phyloP scores from a whole-genome alignment of 2,329 filamentous ascomycete genomes.

The Xylaria sp. region DNA sequence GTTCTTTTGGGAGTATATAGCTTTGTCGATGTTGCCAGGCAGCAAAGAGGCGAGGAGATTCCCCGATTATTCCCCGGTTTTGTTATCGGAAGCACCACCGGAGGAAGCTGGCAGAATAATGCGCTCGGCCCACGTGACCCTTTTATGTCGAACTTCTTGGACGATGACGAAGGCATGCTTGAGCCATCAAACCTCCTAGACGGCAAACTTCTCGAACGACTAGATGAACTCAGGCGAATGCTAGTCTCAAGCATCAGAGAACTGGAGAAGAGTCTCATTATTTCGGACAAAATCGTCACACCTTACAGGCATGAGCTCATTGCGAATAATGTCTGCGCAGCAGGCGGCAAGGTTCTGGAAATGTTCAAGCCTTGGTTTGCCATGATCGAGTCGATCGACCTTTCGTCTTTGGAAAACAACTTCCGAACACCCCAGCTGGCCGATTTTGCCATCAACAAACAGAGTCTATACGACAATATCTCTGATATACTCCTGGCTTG shows the following conservation, averaged over 20 bases:
- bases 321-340: constrained; percentile 82
- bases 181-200: constrained; percentile 83
- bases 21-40: constrained; percentile 93
- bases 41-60: constrained; percentile 93
- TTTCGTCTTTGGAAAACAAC: constrained; percentile 79
- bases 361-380: constrained; percentile 91
- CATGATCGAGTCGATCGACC: constrained; percentile 89
- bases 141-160: constrained; percentile 83
- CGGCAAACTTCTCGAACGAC: constrained; percentile 78
- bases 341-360: constrained; percentile 83
- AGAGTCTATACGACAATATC: constrained; percentile 91
- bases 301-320: constrained; percentile 81
- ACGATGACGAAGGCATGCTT: constrained; percentile 77
- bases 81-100: constrained; percentile 82
- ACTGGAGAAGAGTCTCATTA: constrained; percentile 82
- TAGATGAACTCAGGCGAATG: constrained; percentile 87
- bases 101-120: constrained; percentile 89
- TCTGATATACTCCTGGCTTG: constrained; percentile 89
- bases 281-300: constrained; percentile 84
- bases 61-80: constrained; percentile 94
- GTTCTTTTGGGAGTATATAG: constrained; percentile 93
- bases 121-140: constrained; percentile 73
- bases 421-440: constrained; percentile 86
- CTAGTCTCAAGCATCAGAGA: constrained; percentile 87
- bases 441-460: constrained; percentile 91